Conservation (phyloP, 225 moss, liverwort and hornwort genomes). For the Polytrichum commune region DNA sequence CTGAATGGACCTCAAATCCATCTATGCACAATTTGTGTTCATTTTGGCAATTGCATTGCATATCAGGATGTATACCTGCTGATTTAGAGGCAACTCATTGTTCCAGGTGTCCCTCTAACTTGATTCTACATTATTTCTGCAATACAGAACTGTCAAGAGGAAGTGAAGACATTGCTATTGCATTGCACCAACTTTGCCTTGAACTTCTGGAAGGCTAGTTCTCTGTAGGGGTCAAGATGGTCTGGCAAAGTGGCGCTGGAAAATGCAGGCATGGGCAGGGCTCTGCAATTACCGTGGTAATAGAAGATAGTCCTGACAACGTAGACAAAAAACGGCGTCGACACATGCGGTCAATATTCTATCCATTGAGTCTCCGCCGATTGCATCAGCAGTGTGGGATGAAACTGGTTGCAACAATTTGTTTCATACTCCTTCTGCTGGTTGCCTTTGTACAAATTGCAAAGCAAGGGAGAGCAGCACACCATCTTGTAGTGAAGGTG, state of each 20-base stretch:
- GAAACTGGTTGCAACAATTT: background rate
- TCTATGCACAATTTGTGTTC: no score
- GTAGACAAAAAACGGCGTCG: constrained; percentile 35
- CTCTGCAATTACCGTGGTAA: no score
- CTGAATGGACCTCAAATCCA: no score
- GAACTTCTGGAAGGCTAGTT: background rate
- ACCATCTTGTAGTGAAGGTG: background rate
- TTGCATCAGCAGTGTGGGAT: background rate
- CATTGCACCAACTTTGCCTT: no score
- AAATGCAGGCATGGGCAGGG: constrained; percentile 28
- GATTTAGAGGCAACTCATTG: no score
- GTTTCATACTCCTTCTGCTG: constrained; percentile 9
- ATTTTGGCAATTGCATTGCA: no score
- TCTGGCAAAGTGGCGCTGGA: constrained; percentile 22
- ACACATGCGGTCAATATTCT: background rate
- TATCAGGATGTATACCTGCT: no score
- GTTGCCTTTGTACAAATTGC: constrained; percentile 6
- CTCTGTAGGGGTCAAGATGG: constrained; percentile 14
- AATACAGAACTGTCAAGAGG: no score
- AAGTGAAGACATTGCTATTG: no score
- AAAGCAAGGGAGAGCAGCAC: background rate
- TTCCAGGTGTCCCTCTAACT: no score
- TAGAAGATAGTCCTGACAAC: background rate
- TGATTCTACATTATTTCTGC: no score
- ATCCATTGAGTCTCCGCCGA: background rate